Percentiles rank a stretch among this genome's conserved stretches.
phyloP scores from a whole-genome alignment of 306 rosid genomes.

The Quercus berberidifolia region DNA sequence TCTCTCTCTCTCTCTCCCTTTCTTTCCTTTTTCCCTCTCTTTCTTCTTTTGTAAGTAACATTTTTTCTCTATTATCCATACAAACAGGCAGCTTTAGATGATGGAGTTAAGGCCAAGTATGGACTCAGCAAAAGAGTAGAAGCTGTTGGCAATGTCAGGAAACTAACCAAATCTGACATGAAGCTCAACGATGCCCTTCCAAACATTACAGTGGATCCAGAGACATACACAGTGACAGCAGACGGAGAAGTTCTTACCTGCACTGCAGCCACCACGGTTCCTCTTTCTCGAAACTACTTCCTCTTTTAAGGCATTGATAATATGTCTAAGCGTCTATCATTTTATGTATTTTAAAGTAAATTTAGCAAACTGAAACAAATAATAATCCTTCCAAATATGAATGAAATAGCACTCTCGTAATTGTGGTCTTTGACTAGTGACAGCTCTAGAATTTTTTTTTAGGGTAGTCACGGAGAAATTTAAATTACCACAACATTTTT shows the following conservation, averaged over 20 bases:
- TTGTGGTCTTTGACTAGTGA: background rate
- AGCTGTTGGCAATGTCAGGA: constrained; percentile 66
- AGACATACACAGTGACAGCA: constrained; percentile 67
- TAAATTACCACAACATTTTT: too few species aligned
- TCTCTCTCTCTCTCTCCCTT: constrained; percentile 20
- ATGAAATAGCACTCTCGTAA: background rate
- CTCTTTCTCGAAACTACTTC: constrained; percentile 80
- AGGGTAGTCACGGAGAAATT: too few species aligned
- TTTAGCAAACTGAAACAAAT: background rate
- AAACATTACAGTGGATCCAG: constrained; percentile 78
- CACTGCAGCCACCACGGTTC: constrained; percentile 57
- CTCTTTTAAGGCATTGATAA: constrained; percentile 42
- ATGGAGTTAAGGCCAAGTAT: constrained; percentile 54
- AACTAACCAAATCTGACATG: constrained; percentile 82
- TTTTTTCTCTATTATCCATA: background rate
- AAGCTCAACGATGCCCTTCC: constrained; percentile 81
- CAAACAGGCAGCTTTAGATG: constrained; percentile 57
- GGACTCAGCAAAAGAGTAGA: constrained; percentile 67
- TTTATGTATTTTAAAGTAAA: background rate
- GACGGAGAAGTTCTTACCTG: constrained; percentile 75
- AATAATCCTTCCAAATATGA: background rate
- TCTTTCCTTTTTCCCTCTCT: background rate
- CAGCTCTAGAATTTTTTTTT: too few species aligned
- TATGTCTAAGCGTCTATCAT: background rate
- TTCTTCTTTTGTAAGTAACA: constrained; percentile 6